Evolutionary conservation across 495 filamentous ascomycete genomes (phyloP).

Genomic region (Penicillium malachiteum): DNA sequence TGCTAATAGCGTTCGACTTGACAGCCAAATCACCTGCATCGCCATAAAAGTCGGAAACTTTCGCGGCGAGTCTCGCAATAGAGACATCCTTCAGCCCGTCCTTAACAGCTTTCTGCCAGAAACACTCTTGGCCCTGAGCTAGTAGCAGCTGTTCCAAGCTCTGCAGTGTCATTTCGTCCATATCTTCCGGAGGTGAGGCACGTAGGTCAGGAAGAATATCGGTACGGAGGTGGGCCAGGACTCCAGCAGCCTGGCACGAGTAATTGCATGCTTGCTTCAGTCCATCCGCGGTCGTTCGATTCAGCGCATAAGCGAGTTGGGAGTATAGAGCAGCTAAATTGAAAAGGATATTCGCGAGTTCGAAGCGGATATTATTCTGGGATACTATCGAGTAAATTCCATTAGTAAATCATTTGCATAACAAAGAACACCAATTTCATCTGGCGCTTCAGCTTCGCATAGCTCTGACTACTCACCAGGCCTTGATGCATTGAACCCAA

Average conservation of each 20-base stretch:
- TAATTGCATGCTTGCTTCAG: constrained; percentile 89
- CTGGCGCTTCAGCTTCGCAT: not conserved
- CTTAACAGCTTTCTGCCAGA: constrained; percentile 96
- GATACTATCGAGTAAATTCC: constrained; percentile 46
- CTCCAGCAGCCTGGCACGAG: constrained; percentile 85
- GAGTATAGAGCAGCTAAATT: constrained; percentile 93
- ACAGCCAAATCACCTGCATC: constrained; percentile 81
- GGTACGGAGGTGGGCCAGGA: constrained; percentile 74
- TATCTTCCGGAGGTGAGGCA: constrained; percentile 85
- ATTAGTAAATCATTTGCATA: not conserved
- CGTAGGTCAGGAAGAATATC: constrained; percentile 83
- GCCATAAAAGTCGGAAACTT: constrained; percentile 90
- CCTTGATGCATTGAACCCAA: constrained; percentile 83
- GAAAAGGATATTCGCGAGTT: constrained; percentile 89
- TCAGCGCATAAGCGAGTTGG: constrained; percentile 79
- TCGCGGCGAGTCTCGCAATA: constrained; percentile 86
- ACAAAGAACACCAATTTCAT: not conserved
- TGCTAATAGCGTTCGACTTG: constrained; percentile 84
- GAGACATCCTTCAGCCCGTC: constrained; percentile 88
- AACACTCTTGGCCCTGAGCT: constrained; percentile 94
- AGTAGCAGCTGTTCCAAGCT: constrained; percentile 81
- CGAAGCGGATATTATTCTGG: constrained; percentile 91
- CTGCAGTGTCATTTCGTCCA: constrained; percentile 85
- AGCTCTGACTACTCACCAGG: constrained; percentile 49
- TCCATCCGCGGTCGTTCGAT: constrained; percentile 78